Evolutionary conservation across 2,329 filamentous ascomycete genomes (phyloP).

Genomic region (Nemania abortiva): DNA sequence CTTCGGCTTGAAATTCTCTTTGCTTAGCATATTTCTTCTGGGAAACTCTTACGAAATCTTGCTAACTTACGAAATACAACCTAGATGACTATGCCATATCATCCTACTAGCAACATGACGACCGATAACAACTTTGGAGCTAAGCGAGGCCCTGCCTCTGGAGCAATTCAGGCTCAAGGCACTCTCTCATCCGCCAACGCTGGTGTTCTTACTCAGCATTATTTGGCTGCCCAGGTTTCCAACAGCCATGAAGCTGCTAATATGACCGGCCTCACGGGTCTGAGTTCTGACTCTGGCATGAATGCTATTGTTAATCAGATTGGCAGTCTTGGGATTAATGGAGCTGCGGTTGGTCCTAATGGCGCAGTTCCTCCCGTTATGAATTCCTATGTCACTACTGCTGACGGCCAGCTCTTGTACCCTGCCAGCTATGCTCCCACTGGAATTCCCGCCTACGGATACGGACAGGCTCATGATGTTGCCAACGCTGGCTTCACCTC

Average conservation of each 20-base stretch:
- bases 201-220: slow-evolving; percentile 41
- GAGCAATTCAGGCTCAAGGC: slow-evolving; percentile 44
- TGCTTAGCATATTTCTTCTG: neutral
- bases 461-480: slow-evolving; percentile 43
- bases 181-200: slow-evolving; percentile 40
- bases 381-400: slow-evolving; percentile 49
- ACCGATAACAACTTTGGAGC: slow-evolving; percentile 44
- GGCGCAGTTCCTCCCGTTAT: slow-evolving; percentile 49
- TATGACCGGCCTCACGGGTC: slow-evolving; percentile 38
- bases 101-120: slow-evolving; percentile 42
- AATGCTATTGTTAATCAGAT: slow-evolving; percentile 50
- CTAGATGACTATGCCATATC: slow-evolving; percentile 45
- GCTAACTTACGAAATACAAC: slow-evolving; percentile 25
- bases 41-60: neutral
- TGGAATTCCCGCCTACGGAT: slow-evolving; percentile 46
- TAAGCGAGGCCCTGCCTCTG: slow-evolving; percentile 43
- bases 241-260: slow-evolving; percentile 42
- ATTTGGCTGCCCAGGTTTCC: slow-evolving; percentile 43
- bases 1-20: too few relatives aligned
- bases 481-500: slow-evolving; percentile 50
- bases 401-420: slow-evolving; percentile 52
- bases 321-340: slow-evolving; percentile 52
- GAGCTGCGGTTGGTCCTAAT: slow-evolving; percentile 42
- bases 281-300: slow-evolving; percentile 46
- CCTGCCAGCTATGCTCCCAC: slow-evolving; percentile 41